A percentile compares a stretch with the other conserved stretches of the same genome.
Conservation (phyloP, 805 yeast species). For the Jamesozyma lodderae region DNA sequence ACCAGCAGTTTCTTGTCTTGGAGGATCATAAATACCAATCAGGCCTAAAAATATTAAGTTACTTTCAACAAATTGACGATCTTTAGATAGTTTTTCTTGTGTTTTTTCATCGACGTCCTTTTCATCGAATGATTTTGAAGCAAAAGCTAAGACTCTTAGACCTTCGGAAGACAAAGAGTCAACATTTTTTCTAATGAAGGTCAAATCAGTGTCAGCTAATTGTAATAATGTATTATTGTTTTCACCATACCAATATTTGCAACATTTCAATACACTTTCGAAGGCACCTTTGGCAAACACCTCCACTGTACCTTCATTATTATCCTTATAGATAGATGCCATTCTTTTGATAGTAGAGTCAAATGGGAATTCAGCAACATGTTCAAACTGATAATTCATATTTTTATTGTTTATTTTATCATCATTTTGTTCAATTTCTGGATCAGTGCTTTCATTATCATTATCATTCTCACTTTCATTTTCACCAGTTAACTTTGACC, state of each 20-base stretch:
- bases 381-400: constrained; percentile 49
- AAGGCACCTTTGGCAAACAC: constrained; percentile 84
- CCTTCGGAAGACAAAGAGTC: constrained; percentile 70
- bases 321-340: constrained; percentile 62
- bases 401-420: constrained; percentile 20
- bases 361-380: constrained; percentile 74
- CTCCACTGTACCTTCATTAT: constrained; percentile 44
- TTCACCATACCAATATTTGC: constrained; percentile 49
- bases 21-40: constrained; percentile 96
- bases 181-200: constrained; percentile 46
- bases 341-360: constrained; percentile 78
- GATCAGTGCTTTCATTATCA: constrained; percentile 9
- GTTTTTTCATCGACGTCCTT: constrained; percentile 31
- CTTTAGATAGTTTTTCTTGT: constrained; percentile 18
- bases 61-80: constrained; percentile 38
- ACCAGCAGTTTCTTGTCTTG: constrained; percentile 72
- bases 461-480: constrained; percentile 7
- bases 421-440: background rate
- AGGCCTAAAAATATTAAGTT: constrained; percentile 73
- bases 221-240: constrained; percentile 43
- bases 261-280: constrained; percentile 59
- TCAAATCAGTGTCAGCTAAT: constrained; percentile 42
- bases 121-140: constrained; percentile 31
- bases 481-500: constrained; percentile 37
- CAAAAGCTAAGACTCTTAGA: constrained; percentile 76